These are phyloP conservation scores for Polytolypa hystricis DNA, from an alignment of 2,329 filamentous ascomycete genomes.

Conservation along the genomic window DNA sequence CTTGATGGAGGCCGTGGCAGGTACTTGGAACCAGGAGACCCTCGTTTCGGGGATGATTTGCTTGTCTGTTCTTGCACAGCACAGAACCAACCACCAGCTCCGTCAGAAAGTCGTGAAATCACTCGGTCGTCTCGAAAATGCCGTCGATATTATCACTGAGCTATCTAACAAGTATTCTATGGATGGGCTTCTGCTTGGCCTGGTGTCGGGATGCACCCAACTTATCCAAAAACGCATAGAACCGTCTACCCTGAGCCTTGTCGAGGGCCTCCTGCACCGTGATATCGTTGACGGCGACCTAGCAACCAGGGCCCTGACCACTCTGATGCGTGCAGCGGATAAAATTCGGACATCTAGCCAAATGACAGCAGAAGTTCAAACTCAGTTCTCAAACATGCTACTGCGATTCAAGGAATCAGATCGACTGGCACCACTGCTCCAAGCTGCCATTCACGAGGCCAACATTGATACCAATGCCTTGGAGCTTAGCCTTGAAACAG, in stretches of 20 bases:
- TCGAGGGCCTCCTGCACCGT: conserved; percentile 27
- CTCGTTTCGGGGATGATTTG: conserved; percentile 64
- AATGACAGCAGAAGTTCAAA: conserved; percentile 40
- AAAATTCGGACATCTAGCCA: conserved; percentile 37
- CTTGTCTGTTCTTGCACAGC: conserved; percentile 69
- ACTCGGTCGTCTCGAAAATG: conserved; percentile 25
- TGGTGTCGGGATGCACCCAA: conserved; percentile 25
- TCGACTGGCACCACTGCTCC: conserved; percentile 51
- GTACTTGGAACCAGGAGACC: conserved; percentile 65
- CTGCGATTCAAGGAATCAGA: conserved; percentile 54
- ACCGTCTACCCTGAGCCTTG: conserved; percentile 34
- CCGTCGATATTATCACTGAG: conserved; percentile 23
- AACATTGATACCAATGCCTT: conserved; percentile 63
- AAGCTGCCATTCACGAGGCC: conserved; percentile 54
- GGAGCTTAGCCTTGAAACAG: conserved; percentile 62
- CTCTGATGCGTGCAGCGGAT: conserved; percentile 24
- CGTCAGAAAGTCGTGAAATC: conserved; percentile 57
- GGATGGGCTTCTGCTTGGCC: conserved; percentile 25
- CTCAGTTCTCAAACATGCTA: conserved; percentile 55
- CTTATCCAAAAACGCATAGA: conserved; percentile 25
- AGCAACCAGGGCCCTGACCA: conserved; percentile 20
- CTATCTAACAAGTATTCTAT: conserved; percentile 24
- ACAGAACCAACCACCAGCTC: conserved; percentile 59
- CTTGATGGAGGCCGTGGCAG: conserved; percentile 78
- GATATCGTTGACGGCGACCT: conserved; percentile 22